phyloP scores from a whole-genome alignment of 2,329 filamentous ascomycete genomes.

The Aspergillus vadensis region DNA sequence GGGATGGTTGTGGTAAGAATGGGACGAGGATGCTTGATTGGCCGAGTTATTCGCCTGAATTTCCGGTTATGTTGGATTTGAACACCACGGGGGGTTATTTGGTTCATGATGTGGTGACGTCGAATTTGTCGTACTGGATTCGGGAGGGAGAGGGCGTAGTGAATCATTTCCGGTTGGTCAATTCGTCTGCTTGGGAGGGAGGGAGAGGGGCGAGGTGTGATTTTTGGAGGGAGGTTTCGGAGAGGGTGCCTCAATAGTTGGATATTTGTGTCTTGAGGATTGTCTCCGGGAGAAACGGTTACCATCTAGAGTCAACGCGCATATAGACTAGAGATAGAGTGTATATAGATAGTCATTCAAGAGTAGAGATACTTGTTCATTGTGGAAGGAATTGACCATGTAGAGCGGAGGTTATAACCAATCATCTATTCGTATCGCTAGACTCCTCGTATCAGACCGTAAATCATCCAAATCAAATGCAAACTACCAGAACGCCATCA shows the following conservation, averaged over 20 bases:
- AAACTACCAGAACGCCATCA: neutral
- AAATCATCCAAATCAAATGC: neutral
- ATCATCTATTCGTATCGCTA: neutral
- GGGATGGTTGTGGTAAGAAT: neutral
- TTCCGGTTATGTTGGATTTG: conserved; percentile 47
- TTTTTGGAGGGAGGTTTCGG: conserved; percentile 2
- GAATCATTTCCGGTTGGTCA: conserved; percentile 46
- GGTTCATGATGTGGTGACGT: conserved; percentile 17
- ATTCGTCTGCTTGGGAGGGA: conserved; percentile 53
- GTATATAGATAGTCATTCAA: neutral
- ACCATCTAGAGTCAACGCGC: neutral
- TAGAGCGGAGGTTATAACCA: neutral
- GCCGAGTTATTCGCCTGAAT: conserved; percentile 36
- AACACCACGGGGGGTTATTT: conserved; percentile 50
- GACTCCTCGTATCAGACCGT: neutral
- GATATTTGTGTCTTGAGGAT: neutral
- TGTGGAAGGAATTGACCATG: neutral
- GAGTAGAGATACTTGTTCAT: neutral
- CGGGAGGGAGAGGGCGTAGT: conserved; percentile 33
- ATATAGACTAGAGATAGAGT: neutral
- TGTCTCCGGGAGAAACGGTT: no score
- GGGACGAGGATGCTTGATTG: conserved; percentile 35
- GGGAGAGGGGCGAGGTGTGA: conserved; percentile 39
- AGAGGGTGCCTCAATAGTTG: conserved; percentile 3
- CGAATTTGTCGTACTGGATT: conserved; percentile 30